Evolutionary conservation across 2,329 filamentous ascomycete genomes (phyloP).

Genomic region (Penicillium sp.): DNA sequence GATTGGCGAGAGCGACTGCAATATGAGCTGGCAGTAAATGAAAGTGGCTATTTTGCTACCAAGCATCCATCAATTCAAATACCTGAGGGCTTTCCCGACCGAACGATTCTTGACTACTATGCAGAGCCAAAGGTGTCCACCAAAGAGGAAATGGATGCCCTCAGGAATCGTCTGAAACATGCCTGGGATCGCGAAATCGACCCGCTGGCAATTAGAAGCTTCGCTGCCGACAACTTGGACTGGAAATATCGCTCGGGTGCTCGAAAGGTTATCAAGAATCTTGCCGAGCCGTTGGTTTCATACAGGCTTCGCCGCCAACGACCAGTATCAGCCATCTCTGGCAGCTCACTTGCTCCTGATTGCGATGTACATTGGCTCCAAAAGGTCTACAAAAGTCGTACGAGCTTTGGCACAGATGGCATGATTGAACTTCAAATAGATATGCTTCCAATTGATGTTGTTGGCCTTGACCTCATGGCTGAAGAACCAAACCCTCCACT

Average conservation of each 20-base stretch:
- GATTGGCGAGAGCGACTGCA: slow-evolving; percentile 72
- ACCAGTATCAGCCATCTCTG: slow-evolving; percentile 38
- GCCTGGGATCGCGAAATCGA: slow-evolving; percentile 67
- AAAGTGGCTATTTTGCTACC: slow-evolving; percentile 75
- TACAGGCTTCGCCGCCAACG: slow-evolving; percentile 50
- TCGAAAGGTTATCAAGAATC: slow-evolving; percentile 77
- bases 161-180: slow-evolving; percentile 53
- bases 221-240: slow-evolving; percentile 77
- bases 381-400: slow-evolving; percentile 66
- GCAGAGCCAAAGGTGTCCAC: slow-evolving; percentile 81
- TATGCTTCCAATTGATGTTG: slow-evolving; percentile 73
- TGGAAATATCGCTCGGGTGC: slow-evolving; percentile 80
- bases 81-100: slow-evolving; percentile 77
- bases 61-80: slow-evolving; percentile 74
- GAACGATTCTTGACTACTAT: slow-evolving; percentile 80
- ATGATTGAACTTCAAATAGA: slow-evolving; percentile 76
- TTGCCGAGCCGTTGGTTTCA: slow-evolving; percentile 76
- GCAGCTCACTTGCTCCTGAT: slow-evolving; percentile 40
- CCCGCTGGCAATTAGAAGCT: slow-evolving; percentile 67
- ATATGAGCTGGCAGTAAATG: slow-evolving; percentile 79
- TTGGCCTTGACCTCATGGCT: slow-evolving; percentile 71
- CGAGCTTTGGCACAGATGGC: slow-evolving; percentile 73
- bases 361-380: slow-evolving; percentile 60
- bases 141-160: slow-evolving; percentile 54
- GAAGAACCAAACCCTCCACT: slow-evolving; percentile 66